These are phyloP conservation scores for Nitzschia palea DNA, from an alignment of 108 stramenopile species.

Conservation along the genomic window DNA sequence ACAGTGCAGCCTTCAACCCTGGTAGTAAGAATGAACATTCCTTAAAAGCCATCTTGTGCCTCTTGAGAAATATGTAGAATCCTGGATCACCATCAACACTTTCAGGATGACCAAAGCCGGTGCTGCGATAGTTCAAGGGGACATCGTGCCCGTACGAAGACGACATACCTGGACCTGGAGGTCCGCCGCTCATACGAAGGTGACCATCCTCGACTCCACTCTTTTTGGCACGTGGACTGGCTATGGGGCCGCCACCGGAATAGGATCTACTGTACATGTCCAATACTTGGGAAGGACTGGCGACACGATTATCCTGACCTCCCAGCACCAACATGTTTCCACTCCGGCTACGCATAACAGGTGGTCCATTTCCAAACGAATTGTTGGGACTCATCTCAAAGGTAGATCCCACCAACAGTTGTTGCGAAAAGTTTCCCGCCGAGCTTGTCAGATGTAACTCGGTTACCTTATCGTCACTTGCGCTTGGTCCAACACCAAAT, in stretches of 20 bases:
- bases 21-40: slow-evolving; percentile 71
- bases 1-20: slow-evolving; percentile 53
- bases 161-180: background rate
- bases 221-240: slow-evolving; percentile 20
- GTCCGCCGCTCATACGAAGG: slow-evolving; percentile 24
- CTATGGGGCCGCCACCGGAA: slow-evolving; percentile 19
- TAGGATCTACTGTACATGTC: slow-evolving; percentile 41
- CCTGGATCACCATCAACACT: slow-evolving; percentile 30
- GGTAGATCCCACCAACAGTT: slow-evolving; percentile 36
- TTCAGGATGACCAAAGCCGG: background rate
- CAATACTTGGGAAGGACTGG: slow-evolving; percentile 52
- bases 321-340: slow-evolving; percentile 43
- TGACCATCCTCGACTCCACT: slow-evolving; percentile 35
- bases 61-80: slow-evolving; percentile 46
- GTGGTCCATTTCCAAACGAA: slow-evolving; percentile 52
- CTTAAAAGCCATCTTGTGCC: slow-evolving; percentile 57
- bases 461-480: slow-evolving; percentile 34
- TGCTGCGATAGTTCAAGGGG: background rate
- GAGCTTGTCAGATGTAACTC: slow-evolving; percentile 30
- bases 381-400: slow-evolving; percentile 59
- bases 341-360: slow-evolving; percentile 5
- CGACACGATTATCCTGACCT: slow-evolving; percentile 22
- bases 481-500: slow-evolving; percentile 45
- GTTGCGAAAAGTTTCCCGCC: slow-evolving; percentile 27
- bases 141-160: slow-evolving; percentile 4